phyloP scores from a whole-genome alignment of 2,329 filamentous ascomycete species.

The Penicillium sp. region DNA sequence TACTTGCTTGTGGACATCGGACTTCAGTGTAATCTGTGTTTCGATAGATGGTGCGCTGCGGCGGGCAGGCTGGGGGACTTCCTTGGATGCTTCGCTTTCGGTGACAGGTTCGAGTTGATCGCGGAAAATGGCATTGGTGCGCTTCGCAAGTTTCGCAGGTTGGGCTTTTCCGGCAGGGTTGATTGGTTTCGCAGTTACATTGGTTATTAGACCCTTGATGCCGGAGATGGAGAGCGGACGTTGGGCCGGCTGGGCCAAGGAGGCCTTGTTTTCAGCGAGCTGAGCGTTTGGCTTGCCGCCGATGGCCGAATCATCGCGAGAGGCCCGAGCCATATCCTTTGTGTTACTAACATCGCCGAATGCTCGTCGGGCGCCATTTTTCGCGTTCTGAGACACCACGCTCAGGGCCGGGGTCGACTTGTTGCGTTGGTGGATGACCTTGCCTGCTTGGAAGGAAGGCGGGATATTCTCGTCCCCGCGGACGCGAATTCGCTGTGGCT shows the following conservation, averaged over 20 bases:
- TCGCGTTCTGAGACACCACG: slow-evolving; percentile 60
- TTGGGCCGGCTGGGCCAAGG: slow-evolving; percentile 62
- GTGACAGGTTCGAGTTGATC: slow-evolving; percentile 48
- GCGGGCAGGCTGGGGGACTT: slow-evolving; percentile 22
- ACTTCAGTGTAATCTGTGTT: slow-evolving; percentile 3
- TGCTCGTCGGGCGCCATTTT: slow-evolving; percentile 71
- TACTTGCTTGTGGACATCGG: slow-evolving; percentile 7
- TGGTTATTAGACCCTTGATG: slow-evolving; percentile 44
- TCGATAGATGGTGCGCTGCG: slow-evolving; percentile 5
- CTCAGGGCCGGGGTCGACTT: slow-evolving; percentile 74
- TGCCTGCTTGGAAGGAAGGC: slow-evolving; percentile 54
- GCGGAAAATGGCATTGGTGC: slow-evolving; percentile 59
- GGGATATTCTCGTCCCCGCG: slow-evolving; percentile 71
- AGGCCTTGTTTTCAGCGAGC: slow-evolving; percentile 33
- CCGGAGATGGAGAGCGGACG: slow-evolving; percentile 54
- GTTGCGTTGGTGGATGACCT: slow-evolving; percentile 75
- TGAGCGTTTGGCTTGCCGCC: slow-evolving; percentile 51
- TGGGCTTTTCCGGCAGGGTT: slow-evolving; percentile 39
- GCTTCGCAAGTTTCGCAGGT: slow-evolving; percentile 50
- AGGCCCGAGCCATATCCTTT: slow-evolving; percentile 41
- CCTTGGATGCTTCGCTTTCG: slow-evolving; percentile 38
- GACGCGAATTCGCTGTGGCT: slow-evolving; percentile 73
- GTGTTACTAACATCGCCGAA: slow-evolving; percentile 84
- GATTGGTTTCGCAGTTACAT: slow-evolving; percentile 36
- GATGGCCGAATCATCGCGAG: slow-evolving; percentile 62